A percentile compares a stretch with the other conserved stretches of the same genome.
Evolutionary conservation across 2,329 filamentous ascomycete genomes (phyloP).

Genomic region (Neonectria coccinea): DNA sequence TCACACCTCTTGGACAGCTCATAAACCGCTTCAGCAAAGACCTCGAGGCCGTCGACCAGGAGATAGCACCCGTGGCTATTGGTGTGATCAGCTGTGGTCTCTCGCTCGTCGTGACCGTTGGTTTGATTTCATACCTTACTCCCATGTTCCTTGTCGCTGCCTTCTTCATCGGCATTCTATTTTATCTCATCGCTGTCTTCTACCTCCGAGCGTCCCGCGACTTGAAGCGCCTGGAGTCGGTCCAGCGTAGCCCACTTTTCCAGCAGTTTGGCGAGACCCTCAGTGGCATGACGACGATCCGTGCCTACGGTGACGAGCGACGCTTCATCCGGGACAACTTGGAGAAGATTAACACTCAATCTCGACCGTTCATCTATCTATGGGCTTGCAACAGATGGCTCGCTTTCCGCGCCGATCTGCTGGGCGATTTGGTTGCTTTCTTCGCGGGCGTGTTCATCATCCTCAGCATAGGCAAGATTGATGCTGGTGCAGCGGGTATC

Average conservation of each 20-base stretch:
- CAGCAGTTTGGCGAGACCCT: conserved; percentile 98
- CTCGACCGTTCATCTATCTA: conserved; percentile 92
- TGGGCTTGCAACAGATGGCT: conserved; percentile 99
- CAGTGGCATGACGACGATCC: conserved; percentile 94
- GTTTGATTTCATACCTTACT: conserved; percentile 88
- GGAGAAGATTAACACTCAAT: conserved; percentile 86
- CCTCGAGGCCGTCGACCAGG: conserved; percentile 93
- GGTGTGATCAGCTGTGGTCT: conserved; percentile 74
- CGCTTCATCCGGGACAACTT: conserved; percentile 95
- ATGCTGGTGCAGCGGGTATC: conserved; percentile 91
- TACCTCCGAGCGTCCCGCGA: conserved; percentile 95
- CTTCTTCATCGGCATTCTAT: conserved; percentile 84
- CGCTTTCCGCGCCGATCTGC: conserved; percentile 88
- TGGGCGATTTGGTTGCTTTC: conserved; percentile 92
- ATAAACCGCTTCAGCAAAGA: conserved; percentile 99
- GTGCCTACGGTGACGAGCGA: conserved; percentile 93
- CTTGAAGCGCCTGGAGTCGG: conserved; percentile 92
- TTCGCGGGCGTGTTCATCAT: conserved; percentile 94
- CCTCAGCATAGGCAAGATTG: conserved; percentile 81
- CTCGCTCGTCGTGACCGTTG: conserved; percentile 83
- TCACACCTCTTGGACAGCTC: conserved; percentile 92
- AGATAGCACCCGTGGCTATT: conserved; percentile 92
- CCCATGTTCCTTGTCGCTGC: conserved; percentile 91
- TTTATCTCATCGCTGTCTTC: conserved; percentile 84
- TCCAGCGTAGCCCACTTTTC: conserved; percentile 93